Evolutionary conservation across 2,329 filamentous ascomycete species (phyloP), one percentile per base, ranked within the genome.

Genomic region (Fusarium pininemorale): DNA sequence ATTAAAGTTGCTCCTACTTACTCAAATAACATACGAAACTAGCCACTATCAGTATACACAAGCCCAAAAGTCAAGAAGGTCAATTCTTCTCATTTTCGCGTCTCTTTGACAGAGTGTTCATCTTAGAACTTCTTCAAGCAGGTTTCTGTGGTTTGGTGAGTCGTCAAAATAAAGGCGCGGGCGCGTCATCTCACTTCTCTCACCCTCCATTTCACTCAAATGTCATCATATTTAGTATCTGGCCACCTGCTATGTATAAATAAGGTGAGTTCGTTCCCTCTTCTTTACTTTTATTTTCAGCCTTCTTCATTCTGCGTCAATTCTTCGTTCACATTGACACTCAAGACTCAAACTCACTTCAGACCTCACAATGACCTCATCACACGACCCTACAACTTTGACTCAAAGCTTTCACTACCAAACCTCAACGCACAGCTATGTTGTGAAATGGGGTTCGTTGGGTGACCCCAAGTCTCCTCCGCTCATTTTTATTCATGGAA

Each of bases 401-500:
- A 64, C 66, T 18, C 58, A 79, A 3, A 81, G 61, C 24, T 84
- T 84, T 66, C 30, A 73, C 37, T 75, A 83, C 65, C 51, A 75
- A 30, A 81, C 64, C 6, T 24, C 75, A 10, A 79, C 79, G 7
- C 78, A 81, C 28, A 69, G 59, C 18, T 81, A 78, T 47, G 56
- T 65, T 32, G 78, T 83, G 37, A 78, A 71, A 66, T 84, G 80
- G 80, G 80, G 73, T 3, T 80, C 80, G 0, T 48, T 86, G 1
- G 83, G 83, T 13, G 39, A 77, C 7, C n/a, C 70, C 7, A 39
- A 50, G 2, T 63, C 57, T 0, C 82, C 80, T 24, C 82, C 83
- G 1, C 63, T 85, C 1, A 73, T 87, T 18, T 85, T 87, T 42
- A 75, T 87, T 14, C 85, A 87, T 64, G 85, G 85, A 59, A 87